phyloP scores from a whole-genome alignment of 352 stramenopile species.

The Globisporangium canariense region DNA sequence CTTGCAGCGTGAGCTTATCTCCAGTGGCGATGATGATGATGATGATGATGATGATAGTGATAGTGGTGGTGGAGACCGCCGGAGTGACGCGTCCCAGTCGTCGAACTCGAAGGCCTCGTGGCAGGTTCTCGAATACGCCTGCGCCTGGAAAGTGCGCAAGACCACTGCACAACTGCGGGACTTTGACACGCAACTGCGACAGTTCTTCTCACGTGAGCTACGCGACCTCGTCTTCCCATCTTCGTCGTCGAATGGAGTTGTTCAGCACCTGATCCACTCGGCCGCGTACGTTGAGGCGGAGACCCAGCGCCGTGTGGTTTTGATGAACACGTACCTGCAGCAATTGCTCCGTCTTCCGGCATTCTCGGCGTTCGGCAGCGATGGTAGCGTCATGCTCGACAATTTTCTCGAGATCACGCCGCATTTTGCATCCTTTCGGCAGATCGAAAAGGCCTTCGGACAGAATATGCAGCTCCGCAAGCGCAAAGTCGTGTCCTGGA shows the following conservation, averaged over 20 bases:
- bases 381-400: slow-evolving; percentile 57
- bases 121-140: slow-evolving; percentile 70
- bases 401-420: slow-evolving; percentile 61
- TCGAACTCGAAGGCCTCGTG: slow-evolving; percentile 22
- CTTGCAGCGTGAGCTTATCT: slow-evolving; percentile 49
- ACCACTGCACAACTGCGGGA: slow-evolving; percentile 40
- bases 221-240: slow-evolving; percentile 46
- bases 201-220: slow-evolving; percentile 40
- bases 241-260: slow-evolving; percentile 15
- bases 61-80: neutral
- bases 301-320: slow-evolving; percentile 31
- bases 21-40: slow-evolving; percentile 16
- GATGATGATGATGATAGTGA: slow-evolving; percentile 12
- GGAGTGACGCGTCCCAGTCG: neutral
- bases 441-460: slow-evolving; percentile 42
- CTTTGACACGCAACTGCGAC: slow-evolving; percentile 51
- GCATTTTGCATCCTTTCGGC: slow-evolving; percentile 46
- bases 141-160: slow-evolving; percentile 45
- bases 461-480: slow-evolving; percentile 46
- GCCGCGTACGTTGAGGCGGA: slow-evolving; percentile 26
- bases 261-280: slow-evolving; percentile 29
- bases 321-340: slow-evolving; percentile 51
- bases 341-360: slow-evolving; percentile 40
- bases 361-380: slow-evolving; percentile 57
- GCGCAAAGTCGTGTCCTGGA: slow-evolving; percentile 51